These are phyloP conservation scores for Sclerotinia spermophila DNA, from an alignment of 2,329 filamentous ascomycete species.

Conservation along the genomic window DNA sequence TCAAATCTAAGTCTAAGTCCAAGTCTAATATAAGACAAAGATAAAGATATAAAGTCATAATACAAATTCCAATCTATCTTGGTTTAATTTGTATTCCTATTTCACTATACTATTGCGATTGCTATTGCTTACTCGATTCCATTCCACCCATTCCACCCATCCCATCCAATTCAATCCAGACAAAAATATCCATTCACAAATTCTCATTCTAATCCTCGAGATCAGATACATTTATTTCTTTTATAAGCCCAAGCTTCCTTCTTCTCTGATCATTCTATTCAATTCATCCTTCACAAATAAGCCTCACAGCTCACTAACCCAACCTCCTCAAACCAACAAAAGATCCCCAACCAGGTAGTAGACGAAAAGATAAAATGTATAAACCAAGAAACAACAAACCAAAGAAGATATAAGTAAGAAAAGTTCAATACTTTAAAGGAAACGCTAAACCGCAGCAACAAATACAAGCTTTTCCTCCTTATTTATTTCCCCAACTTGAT, in stretches of 20 bases:
- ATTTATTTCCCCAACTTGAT: background rate
- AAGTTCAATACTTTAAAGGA: background rate
- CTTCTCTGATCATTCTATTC: background rate
- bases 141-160: background rate
- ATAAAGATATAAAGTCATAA: background rate
- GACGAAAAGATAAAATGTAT: constrained; percentile 10
- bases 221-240: background rate
- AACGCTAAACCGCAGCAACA: constrained; percentile 29
- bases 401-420: background rate
- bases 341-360: background rate
- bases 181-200: background rate
- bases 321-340: background rate
- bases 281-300: background rate
- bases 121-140: background rate
- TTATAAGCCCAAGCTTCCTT: background rate
- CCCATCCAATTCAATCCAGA: background rate
- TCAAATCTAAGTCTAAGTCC: no score
- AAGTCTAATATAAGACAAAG: background rate
- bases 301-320: background rate
- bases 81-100: background rate
- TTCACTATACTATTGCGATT: background rate
- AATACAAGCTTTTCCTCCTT: constrained; percentile 18
- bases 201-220: background rate
- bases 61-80: background rate
- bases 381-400: background rate